Evolutionary conservation across 2,329 filamentous ascomycete species (phyloP).

Genomic region (Lecanosticta acicola): DNA sequence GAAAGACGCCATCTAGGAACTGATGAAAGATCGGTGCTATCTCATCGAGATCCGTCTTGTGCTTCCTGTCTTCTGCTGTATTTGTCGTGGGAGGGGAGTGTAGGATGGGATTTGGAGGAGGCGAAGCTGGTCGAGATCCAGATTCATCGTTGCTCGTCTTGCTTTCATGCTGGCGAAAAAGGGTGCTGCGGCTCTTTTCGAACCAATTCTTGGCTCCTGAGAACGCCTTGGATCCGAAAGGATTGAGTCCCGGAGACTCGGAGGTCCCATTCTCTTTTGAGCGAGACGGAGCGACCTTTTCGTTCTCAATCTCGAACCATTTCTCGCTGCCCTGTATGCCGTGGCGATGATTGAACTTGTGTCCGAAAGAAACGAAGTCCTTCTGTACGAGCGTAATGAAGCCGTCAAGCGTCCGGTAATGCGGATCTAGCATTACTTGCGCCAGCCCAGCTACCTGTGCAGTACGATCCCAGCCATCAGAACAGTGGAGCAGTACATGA

Average conservation of each 20-base stretch:
- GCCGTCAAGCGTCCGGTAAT: constrained; percentile 87
- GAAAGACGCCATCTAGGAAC: constrained; percentile 90
- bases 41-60: constrained; percentile 78
- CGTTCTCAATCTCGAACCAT: constrained; percentile 86
- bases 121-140: constrained; percentile 26
- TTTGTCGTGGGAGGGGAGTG: constrained; percentile 40
- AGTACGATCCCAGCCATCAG: constrained; percentile 96
- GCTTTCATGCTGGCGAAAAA: constrained; percentile 49
- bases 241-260: constrained; percentile 38
- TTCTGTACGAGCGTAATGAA: constrained; percentile 95
- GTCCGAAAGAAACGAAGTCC: constrained; percentile 95
- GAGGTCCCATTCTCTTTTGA: constrained; percentile 43
- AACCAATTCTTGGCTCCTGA: constrained; percentile 81
- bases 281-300: constrained; percentile 54
- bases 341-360: constrained; percentile 93
- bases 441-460: constrained; percentile 87
- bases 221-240: constrained; percentile 58
- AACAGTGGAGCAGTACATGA: constrained; percentile 94
- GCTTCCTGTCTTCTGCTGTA: constrained; percentile 49
- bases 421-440: constrained; percentile 91
- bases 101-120: constrained; percentile 43
- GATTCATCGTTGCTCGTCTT: constrained; percentile 57
- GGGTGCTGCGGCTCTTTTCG: constrained; percentile 55
- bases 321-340: constrained; percentile 85
- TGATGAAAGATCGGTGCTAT: constrained; percentile 96